Base-by-base conservation (phyloP, 2,329 filamentous ascomycete species). In the Colletotrichum neosansevieriae region DNA sequence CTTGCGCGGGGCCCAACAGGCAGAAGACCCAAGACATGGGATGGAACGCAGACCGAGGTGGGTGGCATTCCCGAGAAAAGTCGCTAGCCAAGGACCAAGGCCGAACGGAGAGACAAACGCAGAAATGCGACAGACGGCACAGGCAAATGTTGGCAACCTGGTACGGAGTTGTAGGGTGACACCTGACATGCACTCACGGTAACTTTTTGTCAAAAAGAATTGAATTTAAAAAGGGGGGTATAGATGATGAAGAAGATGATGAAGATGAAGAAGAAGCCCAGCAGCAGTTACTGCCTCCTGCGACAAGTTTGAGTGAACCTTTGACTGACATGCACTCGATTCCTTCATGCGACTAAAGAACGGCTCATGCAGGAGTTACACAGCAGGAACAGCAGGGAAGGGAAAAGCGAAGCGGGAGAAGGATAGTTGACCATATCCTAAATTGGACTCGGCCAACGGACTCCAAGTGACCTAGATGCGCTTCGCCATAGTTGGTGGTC, bases 401-500 rank as follows among this genome's bases (percentile, higher is more conserved):
- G 45, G 51, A 34, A 62, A 63, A 62, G 59, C 38, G 34, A 21
- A 56, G 50, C 40, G 40, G 58, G 58, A 62, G 58, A 63, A 50
- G 58, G 45, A 58, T 50, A 57, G 38, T 60, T 15, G 36, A 50
- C 51, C 51, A 45, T 63, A 50, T 57, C 67, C 63, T 44, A 21
- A 63, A 57, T 19, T 49, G 51, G 58, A 42, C 45, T 51, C 60
- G 50, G 51, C 63, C 58, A 57, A 63, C 45, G 38, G 67, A 29
- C 63, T 59, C 40, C 57, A 51, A 63, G 51, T 63, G 63, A 63
- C 63, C 63, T 49, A 67, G 63, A 67, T 69, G 63, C 67, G 63
- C 63, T 57, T 68, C 67, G 57, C 63, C 67, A 58, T 58, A 42
- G 63, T 69, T 67, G 63, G 67, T 45, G 67, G 63, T 68, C 67